Base-by-base conservation (phyloP, 1,139 yeast species). In the Blastobotrys buckinghamii region DNA sequence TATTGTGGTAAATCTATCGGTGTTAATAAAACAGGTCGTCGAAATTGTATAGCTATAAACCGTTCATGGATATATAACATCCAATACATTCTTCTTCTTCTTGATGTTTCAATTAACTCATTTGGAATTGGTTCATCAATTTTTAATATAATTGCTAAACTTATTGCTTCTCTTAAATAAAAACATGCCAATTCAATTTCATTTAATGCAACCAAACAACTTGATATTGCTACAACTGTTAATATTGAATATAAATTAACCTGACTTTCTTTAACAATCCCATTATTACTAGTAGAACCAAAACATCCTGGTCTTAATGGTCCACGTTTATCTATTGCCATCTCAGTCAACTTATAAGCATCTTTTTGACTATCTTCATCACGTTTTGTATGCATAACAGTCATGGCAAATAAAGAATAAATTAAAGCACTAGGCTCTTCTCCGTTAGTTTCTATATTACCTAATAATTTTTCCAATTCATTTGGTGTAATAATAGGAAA, bases 61-160 rank as follows among this genome's bases (percentile, higher is more conserved):
- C 58, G 51, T 34, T 55, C 58, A 44, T 55, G 58, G 13, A 55
- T 53, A 32, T 52, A 55, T 24, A 55, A 33, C 45, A 55, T 50
- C 58, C 58, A 55, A 33, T 54, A 53, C 34, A 54, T 39, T n/a
- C 58, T 39, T 38, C 45, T 51, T 6, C 49, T 47, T n/a, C 51
- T 48, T 4, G 55, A 49, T 15, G 55, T 45, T 30, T 54, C 56
- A 16, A 20, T 26, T 7, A 41, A 17, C 9, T 39, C 45, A 16
- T 24, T 19, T 7, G n/a, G 27, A 13, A 15, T 13, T 6, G 35
- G 24, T n/a, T 47, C 51, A 27, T 47, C 38, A 10, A 52, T 46
- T n/a, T 49, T 36, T 34, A 54, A 30, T 10, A 55, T 50, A 13
- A 51, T 35, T 1, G 53, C 51, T 50, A 54, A 47, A 8, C 56